Percentiles rank a stretch among this genome's conserved stretches.
Evolutionary conservation across 2,329 filamentous ascomycete genomes (phyloP).

Genomic region (Arachnomyces sp.): DNA sequence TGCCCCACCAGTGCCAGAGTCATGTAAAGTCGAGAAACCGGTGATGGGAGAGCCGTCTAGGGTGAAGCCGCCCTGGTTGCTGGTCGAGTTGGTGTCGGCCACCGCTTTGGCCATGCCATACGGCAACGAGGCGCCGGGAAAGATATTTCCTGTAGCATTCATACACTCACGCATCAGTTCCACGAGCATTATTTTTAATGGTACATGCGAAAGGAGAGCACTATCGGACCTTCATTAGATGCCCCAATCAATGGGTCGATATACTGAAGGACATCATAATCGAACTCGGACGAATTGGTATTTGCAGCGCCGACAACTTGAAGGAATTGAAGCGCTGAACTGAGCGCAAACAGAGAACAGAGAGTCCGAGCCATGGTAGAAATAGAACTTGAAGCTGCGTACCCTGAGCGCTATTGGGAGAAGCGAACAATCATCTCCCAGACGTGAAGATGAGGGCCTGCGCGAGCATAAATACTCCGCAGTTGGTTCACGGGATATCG

Average conservation of each 20-base stretch:
- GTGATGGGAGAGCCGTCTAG: conserved; percentile 45
- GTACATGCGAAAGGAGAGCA: neutral
- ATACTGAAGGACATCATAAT: conserved; percentile 38
- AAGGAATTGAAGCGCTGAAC: too few relatives aligned
- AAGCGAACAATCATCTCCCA: too few relatives aligned
- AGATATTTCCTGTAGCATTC: conserved; percentile 45
- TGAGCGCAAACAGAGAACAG: too few relatives aligned
- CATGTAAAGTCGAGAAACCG: conserved; percentile 46
- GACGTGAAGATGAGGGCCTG: too few relatives aligned
- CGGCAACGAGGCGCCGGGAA: conserved; percentile 48
- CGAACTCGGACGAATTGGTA: conserved; percentile 9
- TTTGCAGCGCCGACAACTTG: conserved; percentile 6
- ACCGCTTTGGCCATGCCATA: conserved; percentile 53
- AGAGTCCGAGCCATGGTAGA: too few relatives aligned
- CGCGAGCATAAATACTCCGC: too few relatives aligned
- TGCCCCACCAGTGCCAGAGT: conserved; percentile 42
- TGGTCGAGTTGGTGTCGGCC: conserved; percentile 43
- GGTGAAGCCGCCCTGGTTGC: conserved; percentile 50
- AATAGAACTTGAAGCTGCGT: too few relatives aligned
- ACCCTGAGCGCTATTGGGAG: too few relatives aligned
- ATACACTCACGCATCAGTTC: neutral
- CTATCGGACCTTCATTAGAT: conserved; percentile 36
- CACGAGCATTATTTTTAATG: neutral
- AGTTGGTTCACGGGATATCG: too few relatives aligned
- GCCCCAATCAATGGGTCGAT: conserved; percentile 49